Evolutionary conservation across 345 rosid species (phyloP), one percentile per base, ranked within the genome.

Genomic region (Lepidium sativum): DNA sequence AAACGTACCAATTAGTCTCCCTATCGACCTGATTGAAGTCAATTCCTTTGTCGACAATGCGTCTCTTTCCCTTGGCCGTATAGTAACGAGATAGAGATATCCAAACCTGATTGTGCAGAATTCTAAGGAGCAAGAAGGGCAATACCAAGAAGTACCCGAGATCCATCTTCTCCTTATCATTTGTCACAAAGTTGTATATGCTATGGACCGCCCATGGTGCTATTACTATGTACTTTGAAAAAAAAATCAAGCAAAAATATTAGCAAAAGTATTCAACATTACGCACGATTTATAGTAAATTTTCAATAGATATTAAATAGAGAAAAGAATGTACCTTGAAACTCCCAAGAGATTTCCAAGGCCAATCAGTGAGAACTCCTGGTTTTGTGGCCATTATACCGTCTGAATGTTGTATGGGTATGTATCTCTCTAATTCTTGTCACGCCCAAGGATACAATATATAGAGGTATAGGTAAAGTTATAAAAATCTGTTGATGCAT

Each of bases 21-120:
- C 89, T 72, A 62, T 82, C 87, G 54, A 84, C 82, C 67, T 86
- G 94, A 17, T 79, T 72, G 79, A 82, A 82, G 59, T 86, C 94
- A 57, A 86, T 84, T 60, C 76, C 70, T 64, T 70, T 84, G 60
- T 86, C 81, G 7, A 86, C 55, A 32, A 84, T 78, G 74, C 84
- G 79, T 34, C 78, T 79, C 50, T 62, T 67, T 50, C 89, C 86
- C 55, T 64, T 79, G 60, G 83, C 78, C 2, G 83, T 81, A 11
- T 56, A 73, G 61, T 78, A 63, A 33, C 89, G 87, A 11, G 84
- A 82, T 50, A 79, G 25, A 9, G 80, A 72, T 37, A 84, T 76
- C 92, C 92, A 86, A n/a, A 82, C 61, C 67, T 77, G 85, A 56
- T 86, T 77, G 63, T 86, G 89, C 29, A 86, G 52, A 38, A 76